Evolutionary conservation across 2,329 filamentous ascomycete genomes (phyloP).

Genomic region (Colletotrichum simmondsii): DNA sequence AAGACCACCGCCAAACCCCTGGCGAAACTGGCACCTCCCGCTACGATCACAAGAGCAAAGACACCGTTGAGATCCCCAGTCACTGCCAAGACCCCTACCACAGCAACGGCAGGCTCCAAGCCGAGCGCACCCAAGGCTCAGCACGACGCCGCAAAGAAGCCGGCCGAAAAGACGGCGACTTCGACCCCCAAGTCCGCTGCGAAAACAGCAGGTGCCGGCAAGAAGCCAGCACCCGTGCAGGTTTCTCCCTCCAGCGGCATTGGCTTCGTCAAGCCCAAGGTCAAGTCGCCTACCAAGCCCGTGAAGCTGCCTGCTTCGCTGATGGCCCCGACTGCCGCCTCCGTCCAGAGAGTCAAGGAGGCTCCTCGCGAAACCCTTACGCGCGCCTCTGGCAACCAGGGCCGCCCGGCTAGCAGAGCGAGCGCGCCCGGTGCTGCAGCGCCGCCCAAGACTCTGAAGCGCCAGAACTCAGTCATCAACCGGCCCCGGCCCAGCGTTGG

Average conservation of each 20-base stretch:
- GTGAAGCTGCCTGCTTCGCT: slow-evolving; percentile 74
- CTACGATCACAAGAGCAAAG: slow-evolving; percentile 43
- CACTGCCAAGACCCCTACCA: slow-evolving; percentile 51
- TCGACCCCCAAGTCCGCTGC: slow-evolving; percentile 40
- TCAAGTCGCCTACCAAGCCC: slow-evolving; percentile 76
- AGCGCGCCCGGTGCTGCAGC: slow-evolving; percentile 46
- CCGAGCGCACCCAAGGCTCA: slow-evolving; percentile 39
- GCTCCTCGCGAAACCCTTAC: slow-evolving; percentile 39
- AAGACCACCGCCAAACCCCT: slow-evolving; percentile 45
- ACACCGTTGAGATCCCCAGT: slow-evolving; percentile 49
- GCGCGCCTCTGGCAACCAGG: slow-evolving; percentile 41
- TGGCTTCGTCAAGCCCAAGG: slow-evolving; percentile 67
- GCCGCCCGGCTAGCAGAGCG: slow-evolving; percentile 59
- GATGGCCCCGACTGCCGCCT: slow-evolving; percentile 76
- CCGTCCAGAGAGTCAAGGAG: slow-evolving; percentile 67
- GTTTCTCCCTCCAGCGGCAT: slow-evolving; percentile 49
- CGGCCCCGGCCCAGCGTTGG: slow-evolving; percentile 65
- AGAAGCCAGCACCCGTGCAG: slow-evolving; percentile 57
- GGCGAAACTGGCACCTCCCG: slow-evolving; percentile 38
- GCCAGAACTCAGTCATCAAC: slow-evolving; percentile 57
- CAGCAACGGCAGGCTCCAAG: slow-evolving; percentile 43
- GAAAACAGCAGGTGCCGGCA: slow-evolving; percentile 47
- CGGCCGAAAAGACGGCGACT: slow-evolving; percentile 48
- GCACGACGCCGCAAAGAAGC: slow-evolving; percentile 25
- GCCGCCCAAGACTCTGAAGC: slow-evolving; percentile 49